A percentile compares a stretch with the other conserved stretches of the same genome.
These are phyloP conservation scores for Sindora glabra DNA, from an alignment of 306 rosid species.

Conservation along the genomic window DNA sequence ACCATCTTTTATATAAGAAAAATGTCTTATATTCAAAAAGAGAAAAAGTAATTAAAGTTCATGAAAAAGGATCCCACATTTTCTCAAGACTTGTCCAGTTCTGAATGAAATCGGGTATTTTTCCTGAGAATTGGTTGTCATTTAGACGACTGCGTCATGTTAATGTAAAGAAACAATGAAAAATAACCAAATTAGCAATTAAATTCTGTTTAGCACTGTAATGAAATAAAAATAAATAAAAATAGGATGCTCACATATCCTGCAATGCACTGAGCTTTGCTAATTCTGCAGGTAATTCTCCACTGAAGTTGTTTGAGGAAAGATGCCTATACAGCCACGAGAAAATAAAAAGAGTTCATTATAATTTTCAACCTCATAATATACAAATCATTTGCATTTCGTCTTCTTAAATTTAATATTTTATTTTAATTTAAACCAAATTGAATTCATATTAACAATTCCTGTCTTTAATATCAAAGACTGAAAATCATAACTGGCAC, in stretches of 20 bases:
- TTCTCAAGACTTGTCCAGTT: constrained; percentile 22
- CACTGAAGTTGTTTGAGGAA: constrained; percentile 18
- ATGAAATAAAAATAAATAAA: neutral
- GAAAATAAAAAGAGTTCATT: too few species aligned
- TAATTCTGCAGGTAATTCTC: neutral
- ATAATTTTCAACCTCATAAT: too few species aligned
- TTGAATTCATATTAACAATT: too few species aligned
- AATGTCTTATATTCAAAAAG: too few species aligned
- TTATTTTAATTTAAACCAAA: too few species aligned
- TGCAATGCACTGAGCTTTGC: neutral
- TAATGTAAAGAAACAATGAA: neutral
- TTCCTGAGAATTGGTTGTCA: constrained; percentile 33
- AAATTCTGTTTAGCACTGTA: too few species aligned
- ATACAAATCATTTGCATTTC: too few species aligned
- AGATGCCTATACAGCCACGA: constrained; percentile 19
- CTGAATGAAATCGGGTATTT: constrained; percentile 36
- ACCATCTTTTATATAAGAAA: too few species aligned
- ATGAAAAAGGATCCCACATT: neutral
- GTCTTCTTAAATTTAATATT: too few species aligned
- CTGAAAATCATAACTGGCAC: too few species aligned
- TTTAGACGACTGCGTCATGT: constrained; percentile 30
- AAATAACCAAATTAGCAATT: neutral
- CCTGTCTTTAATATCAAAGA: too few species aligned
- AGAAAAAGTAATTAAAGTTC: neutral
- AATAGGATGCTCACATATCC: constrained; percentile 22